Evolutionary conservation across 2,329 filamentous ascomycete species (phyloP).

Genomic region (Cladosporium sp.): DNA sequence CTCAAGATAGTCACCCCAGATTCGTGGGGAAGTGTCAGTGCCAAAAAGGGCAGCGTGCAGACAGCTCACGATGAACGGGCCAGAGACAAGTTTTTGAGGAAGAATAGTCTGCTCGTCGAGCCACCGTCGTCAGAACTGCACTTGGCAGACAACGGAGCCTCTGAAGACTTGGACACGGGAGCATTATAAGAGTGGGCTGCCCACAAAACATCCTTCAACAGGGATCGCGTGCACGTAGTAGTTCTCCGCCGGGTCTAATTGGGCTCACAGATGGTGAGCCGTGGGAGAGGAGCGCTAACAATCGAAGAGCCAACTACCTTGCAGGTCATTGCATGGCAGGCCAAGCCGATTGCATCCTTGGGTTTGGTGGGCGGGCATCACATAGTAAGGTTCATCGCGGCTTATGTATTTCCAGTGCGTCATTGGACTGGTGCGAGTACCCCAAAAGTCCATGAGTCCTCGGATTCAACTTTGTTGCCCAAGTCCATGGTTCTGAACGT

Average conservation of each 20-base stretch:
- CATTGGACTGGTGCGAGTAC: no score
- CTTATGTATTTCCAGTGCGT: not conserved
- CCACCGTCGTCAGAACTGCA: slow-evolving; percentile 2
- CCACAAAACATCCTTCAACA: not conserved
- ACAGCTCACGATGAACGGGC: not conserved
- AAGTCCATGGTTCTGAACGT: not conserved
- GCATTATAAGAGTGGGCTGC: not conserved
- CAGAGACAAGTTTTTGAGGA: not conserved
- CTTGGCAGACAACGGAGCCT: slow-evolving; percentile 7
- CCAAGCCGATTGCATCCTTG: slow-evolving; percentile 4
- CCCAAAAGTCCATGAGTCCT: no score
- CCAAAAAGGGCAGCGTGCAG: slow-evolving; percentile 1
- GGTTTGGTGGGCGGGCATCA: not conserved
- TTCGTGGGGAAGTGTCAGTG: not conserved
- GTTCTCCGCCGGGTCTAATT: not conserved
- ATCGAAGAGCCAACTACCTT: not conserved
- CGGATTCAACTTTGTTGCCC: no score
- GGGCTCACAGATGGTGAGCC: not conserved
- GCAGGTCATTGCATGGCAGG: not conserved
- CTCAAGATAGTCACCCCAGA: not conserved
- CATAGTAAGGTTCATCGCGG: not conserved
- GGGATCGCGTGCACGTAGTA: not conserved
- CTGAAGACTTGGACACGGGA: not conserved
- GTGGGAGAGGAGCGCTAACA: not conserved
- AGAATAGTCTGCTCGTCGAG: not conserved